Evolutionary conservation across 2,329 filamentous ascomycete species (phyloP), one percentile per base, ranked within the genome.

Genomic region (Talaromyces marneffei): DNA sequence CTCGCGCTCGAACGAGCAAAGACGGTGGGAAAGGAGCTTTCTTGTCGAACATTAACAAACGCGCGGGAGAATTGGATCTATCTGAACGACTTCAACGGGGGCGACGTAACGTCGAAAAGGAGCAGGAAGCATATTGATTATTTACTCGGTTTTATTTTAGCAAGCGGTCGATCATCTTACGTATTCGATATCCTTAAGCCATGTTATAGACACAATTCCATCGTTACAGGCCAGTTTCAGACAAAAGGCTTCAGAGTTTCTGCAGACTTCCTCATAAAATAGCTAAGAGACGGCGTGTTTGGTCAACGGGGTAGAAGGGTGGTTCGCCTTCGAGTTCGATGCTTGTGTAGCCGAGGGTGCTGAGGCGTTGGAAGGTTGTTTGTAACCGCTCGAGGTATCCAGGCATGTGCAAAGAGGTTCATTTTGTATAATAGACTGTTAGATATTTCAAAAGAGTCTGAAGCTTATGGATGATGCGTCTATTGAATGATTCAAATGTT

Each of bases 21-120:
- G 84, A 84, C 58, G 86, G 83, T 4, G 85, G 85, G 4, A 86
- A 85, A 40, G 83, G 84, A 4, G 80, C 85, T 23, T 91, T 91
- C 66, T 80, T 86, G 56, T 85, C 84, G 62, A 80, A 80, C 0
- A 73, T 91, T 60, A 85, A 89, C 68, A 83, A 83, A 61, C 81
- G 86, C 67, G 77, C 75, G 40, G 76, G 75, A 9, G 72, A 77
- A 37, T 63, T 80, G 59, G 77, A 74, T 64, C 67, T 79, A 10
- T 76, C 71, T 4, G 76, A 79, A 60, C 70, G 78, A 33, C 71
- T 79, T 44, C 72, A 74, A 42, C 71, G 78, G 44, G 70, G 72
- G 6, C 71, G 70, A 52, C 65, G 70, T 50, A 72, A 70, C 57
- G 67, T 75, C 60, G 71, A 74, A 59, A 70, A 66, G 56, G 71